phyloP scores from a whole-genome alignment of 352 stramenopile species.

The Globisporangium abappressorium region DNA sequence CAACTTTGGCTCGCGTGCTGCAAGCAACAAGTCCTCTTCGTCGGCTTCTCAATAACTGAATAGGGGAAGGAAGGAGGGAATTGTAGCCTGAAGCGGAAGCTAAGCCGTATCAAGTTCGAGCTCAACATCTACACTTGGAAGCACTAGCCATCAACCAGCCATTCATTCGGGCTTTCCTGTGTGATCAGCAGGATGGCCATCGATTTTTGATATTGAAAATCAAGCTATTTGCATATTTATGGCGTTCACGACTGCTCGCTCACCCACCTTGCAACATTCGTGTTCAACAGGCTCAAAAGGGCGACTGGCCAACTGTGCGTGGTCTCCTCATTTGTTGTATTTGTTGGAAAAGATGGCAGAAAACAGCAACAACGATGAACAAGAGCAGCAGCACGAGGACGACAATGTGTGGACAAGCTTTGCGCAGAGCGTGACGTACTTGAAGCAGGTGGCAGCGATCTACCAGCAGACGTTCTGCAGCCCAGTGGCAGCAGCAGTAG shows the following conservation, averaged over 20 bases:
- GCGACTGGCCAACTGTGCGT: neutral
- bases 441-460: constrained; percentile 41
- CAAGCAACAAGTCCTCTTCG: neutral
- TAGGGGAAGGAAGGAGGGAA: neutral
- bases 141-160: neutral
- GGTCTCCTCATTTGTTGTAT: neutral
- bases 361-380: constrained; percentile 1
- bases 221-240: constrained; percentile 1
- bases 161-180: neutral
- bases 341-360: constrained; percentile 3
- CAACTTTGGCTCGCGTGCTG: constrained; percentile 11
- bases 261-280: neutral
- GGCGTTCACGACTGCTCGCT: neutral
- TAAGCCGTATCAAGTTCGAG: neutral
- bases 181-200: neutral
- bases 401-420: constrained; percentile 44
- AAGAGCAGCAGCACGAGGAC: constrained; percentile 7
- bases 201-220: neutral
- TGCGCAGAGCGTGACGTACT: constrained; percentile 52
- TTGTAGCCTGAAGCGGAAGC: neutral
- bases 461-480: constrained; percentile 46
- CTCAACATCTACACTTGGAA: neutral
- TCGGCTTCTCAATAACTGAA: neutral
- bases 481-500: neutral
- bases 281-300: neutral